A percentile compares a stretch with the other conserved stretches of the same genome.
phyloP scores from a whole-genome alignment of 352 stramenopile species.

The Phytophthora sansomeana region DNA sequence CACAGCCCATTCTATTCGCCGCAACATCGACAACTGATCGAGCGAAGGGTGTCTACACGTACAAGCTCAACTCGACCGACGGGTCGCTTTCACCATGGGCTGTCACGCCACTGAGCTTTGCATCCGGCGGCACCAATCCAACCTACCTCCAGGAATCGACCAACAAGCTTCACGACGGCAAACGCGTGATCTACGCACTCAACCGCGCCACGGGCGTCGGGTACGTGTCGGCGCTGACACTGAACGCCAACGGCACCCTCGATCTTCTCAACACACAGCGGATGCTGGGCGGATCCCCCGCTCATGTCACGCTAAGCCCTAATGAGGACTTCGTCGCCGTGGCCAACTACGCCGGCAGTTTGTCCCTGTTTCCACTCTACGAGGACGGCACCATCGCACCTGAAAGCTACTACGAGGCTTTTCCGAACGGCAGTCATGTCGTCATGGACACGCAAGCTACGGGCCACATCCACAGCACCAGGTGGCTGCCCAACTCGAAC shows the following conservation, averaged over 20 bases:
- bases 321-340: conserved; percentile 56
- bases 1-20: conserved; percentile 41
- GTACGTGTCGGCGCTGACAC: conserved; percentile 47
- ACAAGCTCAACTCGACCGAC: too few species aligned
- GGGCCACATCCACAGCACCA: conserved; percentile 62
- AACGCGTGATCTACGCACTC: conserved; percentile 50
- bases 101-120: conserved; percentile 39
- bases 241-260: conserved; percentile 36
- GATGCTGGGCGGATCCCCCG: conserved; percentile 44
- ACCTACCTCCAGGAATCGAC: conserved; percentile 51
- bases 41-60: too few species aligned
- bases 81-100: conserved; percentile 7
- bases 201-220: conserved; percentile 45
- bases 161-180: conserved; percentile 17
- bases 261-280: conserved; percentile 50
- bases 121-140: conserved; percentile 49
- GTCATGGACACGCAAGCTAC: conserved; percentile 41
- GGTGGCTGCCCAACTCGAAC: conserved; percentile 48
- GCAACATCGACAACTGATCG: conserved; percentile 56
- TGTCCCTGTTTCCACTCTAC: conserved; percentile 55
- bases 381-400: conserved; percentile 43
- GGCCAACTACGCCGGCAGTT: conserved; percentile 62
- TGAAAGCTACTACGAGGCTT: conserved; percentile 43
- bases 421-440: conserved; percentile 40
- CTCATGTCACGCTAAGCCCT: conserved; percentile 53